Percentiles rank a stretch among this genome's conserved stretches.
These are phyloP conservation scores for Juglanconis sp. DNA, from an alignment of 2,329 filamentous ascomycete species.

Conservation along the genomic window DNA sequence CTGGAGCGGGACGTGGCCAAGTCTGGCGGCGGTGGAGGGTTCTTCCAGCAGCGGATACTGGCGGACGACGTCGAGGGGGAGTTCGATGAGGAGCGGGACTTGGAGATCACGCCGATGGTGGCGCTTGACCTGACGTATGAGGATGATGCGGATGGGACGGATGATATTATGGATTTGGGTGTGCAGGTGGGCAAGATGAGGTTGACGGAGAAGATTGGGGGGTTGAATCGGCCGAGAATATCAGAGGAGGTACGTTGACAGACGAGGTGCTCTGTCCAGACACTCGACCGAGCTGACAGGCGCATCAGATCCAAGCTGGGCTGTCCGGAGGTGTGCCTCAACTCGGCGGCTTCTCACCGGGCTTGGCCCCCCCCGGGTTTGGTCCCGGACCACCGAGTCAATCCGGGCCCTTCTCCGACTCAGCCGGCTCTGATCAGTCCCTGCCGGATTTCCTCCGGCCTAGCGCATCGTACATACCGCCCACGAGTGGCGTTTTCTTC, in stretches of 20 bases:
- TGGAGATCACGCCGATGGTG: slow-evolving; percentile 62
- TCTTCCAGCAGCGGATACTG: slow-evolving; percentile 36
- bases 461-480: slow-evolving; percentile 63
- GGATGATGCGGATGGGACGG: slow-evolving; percentile 51
- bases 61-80: slow-evolving; percentile 54
- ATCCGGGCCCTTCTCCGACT: slow-evolving; percentile 10
- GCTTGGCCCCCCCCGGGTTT: slow-evolving; percentile 18
- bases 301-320: slow-evolving; percentile 33
- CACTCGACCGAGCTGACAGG: neutral
- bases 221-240: slow-evolving; percentile 67
- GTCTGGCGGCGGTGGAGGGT: slow-evolving; percentile 26
- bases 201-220: slow-evolving; percentile 72
- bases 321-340: slow-evolving; percentile 25
- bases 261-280: neutral
- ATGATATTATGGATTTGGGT: slow-evolving; percentile 69
- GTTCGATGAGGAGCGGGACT: slow-evolving; percentile 54
- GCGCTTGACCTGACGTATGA: slow-evolving; percentile 67
- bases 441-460: slow-evolving; percentile 59
- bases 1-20: slow-evolving; percentile 66
- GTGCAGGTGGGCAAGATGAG: slow-evolving; percentile 69
- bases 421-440: slow-evolving; percentile 26
- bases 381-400: slow-evolving; percentile 14
- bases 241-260: slow-evolving; percentile 59
- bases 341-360: slow-evolving; percentile 11
- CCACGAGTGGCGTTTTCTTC: slow-evolving; percentile 66